Conservation (phyloP, 2,329 filamentous ascomycete species). For the Talaromyces sp. region DNA sequence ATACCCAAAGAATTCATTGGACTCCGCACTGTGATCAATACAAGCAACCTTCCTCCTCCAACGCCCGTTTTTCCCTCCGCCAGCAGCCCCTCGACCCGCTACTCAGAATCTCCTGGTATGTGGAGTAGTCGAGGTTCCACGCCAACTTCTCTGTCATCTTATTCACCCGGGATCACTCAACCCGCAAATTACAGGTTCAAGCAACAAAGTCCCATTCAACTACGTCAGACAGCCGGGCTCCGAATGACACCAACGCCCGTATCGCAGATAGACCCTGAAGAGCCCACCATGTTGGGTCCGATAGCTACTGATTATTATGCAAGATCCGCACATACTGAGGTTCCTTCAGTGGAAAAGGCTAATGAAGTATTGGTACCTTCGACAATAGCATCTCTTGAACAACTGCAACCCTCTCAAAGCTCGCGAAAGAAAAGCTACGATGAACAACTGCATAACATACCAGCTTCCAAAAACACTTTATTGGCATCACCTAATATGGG, state of each 20-base stretch:
- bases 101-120: constrained; percentile 42
- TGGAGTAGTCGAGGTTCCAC: constrained; percentile 47
- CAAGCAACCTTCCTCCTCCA: constrained; percentile 32
- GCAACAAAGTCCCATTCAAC: constrained; percentile 22
- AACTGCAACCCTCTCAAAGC: constrained; percentile 41
- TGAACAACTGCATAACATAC: constrained; percentile 18
- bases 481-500: constrained; percentile 1
- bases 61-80: constrained; percentile 36
- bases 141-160: constrained; percentile 46
- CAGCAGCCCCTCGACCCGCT: constrained; percentile 43
- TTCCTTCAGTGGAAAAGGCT: background rate
- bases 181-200: constrained; percentile 34
- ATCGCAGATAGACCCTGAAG: constrained; percentile 16
- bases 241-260: constrained; percentile 11
- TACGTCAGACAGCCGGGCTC: constrained; percentile 6
- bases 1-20: constrained; percentile 37
- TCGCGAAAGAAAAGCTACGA: constrained; percentile 30
- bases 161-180: constrained; percentile 43
- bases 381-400: constrained; percentile 58
- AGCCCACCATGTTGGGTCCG: constrained; percentile 15
- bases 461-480: background rate
- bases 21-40: constrained; percentile 32
- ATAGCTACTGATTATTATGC: constrained; percentile 13
- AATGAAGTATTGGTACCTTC: constrained; percentile 30
- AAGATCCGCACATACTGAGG: constrained; percentile 11